phyloP scores from a whole-genome alignment of 805 yeast species.

The Spathaspora boniae region DNA sequence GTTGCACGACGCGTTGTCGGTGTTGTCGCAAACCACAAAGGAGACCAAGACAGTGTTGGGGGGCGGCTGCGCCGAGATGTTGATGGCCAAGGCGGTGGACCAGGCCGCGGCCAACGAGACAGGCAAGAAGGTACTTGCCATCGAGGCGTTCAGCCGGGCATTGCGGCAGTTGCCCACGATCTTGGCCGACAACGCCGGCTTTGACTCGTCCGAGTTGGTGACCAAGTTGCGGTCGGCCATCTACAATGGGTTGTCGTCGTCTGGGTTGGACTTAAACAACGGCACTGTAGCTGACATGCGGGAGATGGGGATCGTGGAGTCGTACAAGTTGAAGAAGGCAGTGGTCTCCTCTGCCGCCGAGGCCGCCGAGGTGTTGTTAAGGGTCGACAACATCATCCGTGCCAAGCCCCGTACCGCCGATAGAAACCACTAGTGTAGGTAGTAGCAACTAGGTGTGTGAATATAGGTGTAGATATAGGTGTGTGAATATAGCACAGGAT shows the following conservation, averaged over 20 bases:
- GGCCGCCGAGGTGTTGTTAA: constrained; percentile 91
- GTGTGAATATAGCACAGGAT: no score
- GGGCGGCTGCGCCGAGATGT: constrained; percentile 86
- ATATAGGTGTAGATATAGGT: no score
- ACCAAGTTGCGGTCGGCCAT: constrained; percentile 86
- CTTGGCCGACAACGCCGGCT: constrained; percentile 95
- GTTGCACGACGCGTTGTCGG: constrained; percentile 93
- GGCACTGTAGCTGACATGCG: constrained; percentile 93
- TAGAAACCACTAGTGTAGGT: constrained; percentile 61
- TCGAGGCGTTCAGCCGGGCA: constrained; percentile 92
- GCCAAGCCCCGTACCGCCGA: constrained; percentile 98
- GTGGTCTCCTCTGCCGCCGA: constrained; percentile 96
- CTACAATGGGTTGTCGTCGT: constrained; percentile 86
- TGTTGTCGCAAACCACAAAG: constrained; percentile 87
- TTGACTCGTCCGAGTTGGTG: constrained; percentile 88
- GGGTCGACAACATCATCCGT: constrained; percentile 95
- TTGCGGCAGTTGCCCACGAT: constrained; percentile 93
- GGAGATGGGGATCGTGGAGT: constrained; percentile 88
- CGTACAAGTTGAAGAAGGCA: constrained; percentile 86
- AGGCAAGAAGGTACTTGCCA: constrained; percentile 91
- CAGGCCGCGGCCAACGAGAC: constrained; percentile 86
- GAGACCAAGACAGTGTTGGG: constrained; percentile 92
- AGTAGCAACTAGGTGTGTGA: no score
- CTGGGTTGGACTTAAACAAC: constrained; percentile 82
- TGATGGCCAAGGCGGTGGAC: constrained; percentile 96